Evolutionary conservation across 345 rosid genomes (phyloP), one percentile per base, ranked within the genome.

Genomic region (Hibiscus tridactylites): DNA sequence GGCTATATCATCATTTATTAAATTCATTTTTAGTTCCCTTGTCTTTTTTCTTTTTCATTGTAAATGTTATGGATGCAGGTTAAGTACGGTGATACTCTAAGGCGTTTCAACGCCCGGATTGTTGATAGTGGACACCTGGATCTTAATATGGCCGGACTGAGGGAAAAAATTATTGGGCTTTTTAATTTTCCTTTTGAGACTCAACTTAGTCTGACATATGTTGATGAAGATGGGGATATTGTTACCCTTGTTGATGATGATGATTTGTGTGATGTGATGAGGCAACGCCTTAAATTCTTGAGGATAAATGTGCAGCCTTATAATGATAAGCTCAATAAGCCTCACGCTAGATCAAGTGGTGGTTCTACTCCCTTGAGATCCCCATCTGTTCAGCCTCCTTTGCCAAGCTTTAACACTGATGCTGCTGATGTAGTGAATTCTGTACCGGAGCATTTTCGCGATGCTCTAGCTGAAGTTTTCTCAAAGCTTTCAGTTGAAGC

Each of bases 181-280:
- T 95, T 90, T 58, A 76, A 77, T 75, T 71, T 92, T 57, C 80
- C 98, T 59, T 37, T 64, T 6, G 87, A 83, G 77, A 73, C 88
- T 67, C 89, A 82, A 17, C 72, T 89, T 54, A 73, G 72, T 13
- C 80, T 95, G 72, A 95, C 91, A 31, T 95, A 50, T 50, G 19
- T 50, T 15, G 56, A 50, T 50, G 56, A 50, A 50, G 56, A 50
- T 50, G 56, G 56, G 19, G 99, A 95, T 77, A 75, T 80, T 26
- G 94, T 95, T 33, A 81, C 92, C 7, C 91, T 95, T 28, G 87
- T 87, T 26, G 91, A 92, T 68, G 88, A 95, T 71, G 80, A 78
- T 76, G 99, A 95, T 76, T 81, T 95, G 64, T 21, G 56, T 52
- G 98, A 90, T 80, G 91, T 85, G 46, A 83, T 85, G 76, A 87